Evolutionary conservation across 2,329 filamentous ascomycete genomes (phyloP).

Genomic region (Claviceps capensis): DNA sequence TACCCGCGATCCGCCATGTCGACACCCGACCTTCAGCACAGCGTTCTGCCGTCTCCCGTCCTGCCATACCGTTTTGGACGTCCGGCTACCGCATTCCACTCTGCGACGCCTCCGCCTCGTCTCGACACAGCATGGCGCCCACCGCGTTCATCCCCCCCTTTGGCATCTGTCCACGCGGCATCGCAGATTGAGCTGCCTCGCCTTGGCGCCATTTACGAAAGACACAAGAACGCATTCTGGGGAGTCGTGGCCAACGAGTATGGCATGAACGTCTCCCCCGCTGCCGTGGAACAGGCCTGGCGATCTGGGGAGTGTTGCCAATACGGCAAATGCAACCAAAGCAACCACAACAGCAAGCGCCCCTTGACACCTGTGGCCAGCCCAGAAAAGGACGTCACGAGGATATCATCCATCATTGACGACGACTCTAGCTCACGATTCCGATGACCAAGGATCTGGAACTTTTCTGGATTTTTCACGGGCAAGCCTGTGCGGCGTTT

Average conservation of each 20-base stretch:
- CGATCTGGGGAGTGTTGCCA: conserved; percentile 31
- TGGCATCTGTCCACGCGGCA: conserved; percentile 17
- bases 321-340: conserved; percentile 17
- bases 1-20: conserved; percentile 27
- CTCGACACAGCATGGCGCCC: conserved; percentile 45
- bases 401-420: conserved; percentile 49
- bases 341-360: conserved; percentile 19
- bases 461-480: too few species aligned
- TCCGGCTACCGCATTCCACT: conserved; percentile 17
- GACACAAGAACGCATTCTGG: conserved; percentile 62
- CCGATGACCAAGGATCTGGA: background rate
- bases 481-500: background rate
- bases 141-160: conserved; percentile 18
- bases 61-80: conserved; percentile 18
- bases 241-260: conserved; percentile 58
- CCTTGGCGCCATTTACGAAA: conserved; percentile 55
- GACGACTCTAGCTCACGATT: background rate
- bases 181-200: conserved; percentile 48
- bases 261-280: conserved; percentile 46
- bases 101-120: conserved; percentile 33
- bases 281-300: conserved; percentile 59
- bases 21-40: conserved; percentile 31
- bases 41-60: conserved; percentile 27
- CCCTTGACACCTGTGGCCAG: conserved; percentile 42
- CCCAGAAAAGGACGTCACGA: conserved; percentile 40